A percentile compares a stretch with the other conserved stretches of the same genome.
Conservation (phyloP, 225 moss, liverwort and hornwort species). For the Sphagnum tenellum region DNA sequence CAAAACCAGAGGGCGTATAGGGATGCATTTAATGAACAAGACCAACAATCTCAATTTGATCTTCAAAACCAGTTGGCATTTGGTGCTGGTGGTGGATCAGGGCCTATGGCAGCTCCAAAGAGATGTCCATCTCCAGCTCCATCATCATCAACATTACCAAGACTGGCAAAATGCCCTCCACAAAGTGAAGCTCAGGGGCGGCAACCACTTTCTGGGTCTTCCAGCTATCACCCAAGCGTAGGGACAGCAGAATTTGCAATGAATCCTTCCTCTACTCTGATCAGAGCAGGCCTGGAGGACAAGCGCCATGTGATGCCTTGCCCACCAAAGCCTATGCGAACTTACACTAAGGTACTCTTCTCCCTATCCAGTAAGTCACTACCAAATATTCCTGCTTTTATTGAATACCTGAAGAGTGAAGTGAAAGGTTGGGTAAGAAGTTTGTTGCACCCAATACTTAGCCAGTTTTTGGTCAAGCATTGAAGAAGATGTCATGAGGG, state of each 20-base stretch:
- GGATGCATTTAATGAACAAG: constrained; percentile 32
- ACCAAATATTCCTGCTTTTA: not conserved
- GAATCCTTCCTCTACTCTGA: constrained; percentile 14
- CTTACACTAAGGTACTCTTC: constrained; percentile 58
- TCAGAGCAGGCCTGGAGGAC: constrained; percentile 23
- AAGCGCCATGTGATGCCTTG: constrained; percentile 25
- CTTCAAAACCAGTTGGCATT: constrained; percentile 11
- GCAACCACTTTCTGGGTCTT: constrained; percentile 10
- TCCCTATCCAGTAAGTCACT: not conserved
- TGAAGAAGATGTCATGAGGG: no score
- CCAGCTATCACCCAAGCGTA: constrained; percentile 14
- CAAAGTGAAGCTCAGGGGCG: constrained; percentile 19
- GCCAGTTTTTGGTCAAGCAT: no score
- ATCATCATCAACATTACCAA: not conserved
- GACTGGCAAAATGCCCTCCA: constrained; percentile 17
- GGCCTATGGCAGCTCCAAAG: not conserved
- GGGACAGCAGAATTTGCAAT: constrained; percentile 9
- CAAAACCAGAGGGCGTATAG: constrained; percentile 22
- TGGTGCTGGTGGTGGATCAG: no score
- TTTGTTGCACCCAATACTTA: not conserved
- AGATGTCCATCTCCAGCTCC: not conserved
- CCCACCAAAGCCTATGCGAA: constrained; percentile 51
- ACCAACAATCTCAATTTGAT: constrained; percentile 15
- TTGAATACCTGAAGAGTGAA: no score
- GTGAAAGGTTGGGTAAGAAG: no score